Base-by-base conservation (phyloP, 192 early-diverging fungal species). In the Coemansia sp. region DNA sequence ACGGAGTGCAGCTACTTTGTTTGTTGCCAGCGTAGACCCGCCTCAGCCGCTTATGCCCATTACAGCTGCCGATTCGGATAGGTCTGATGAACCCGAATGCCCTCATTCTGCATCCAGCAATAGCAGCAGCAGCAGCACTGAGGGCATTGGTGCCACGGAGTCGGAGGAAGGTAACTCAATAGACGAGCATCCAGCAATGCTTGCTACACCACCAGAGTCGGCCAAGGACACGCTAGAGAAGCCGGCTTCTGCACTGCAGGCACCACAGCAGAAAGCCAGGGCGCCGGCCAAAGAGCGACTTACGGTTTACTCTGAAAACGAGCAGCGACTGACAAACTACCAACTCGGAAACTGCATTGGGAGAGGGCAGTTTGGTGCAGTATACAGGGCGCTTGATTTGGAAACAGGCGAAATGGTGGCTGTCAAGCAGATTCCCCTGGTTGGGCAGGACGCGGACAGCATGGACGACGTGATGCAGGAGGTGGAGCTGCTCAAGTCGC, bases 271-370 rank as follows among this genome's bases (percentile, higher is more conserved):
- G 47, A 16, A 48, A 23, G 47, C n/a, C 17, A 66, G 45, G 21
- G 50, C 38, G 15, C 40, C 40, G 46, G 66, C 55, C 52, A 77
- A 76, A 39, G 77, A 82, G 73, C 50, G 76, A 20, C 50, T 81
- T 62, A 74, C 76, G 0, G 53, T 82, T 28, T 80, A 79, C 45
- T 70, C 66, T 20, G 60, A 58, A 17, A 64, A 44, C 31, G 58
- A 45, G 12, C 51, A 80, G 38, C 57, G 69, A 0, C 56, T 73
- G 44, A 61, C 71, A 34, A 66, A 64, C 56, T 76, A 88, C 74
- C 87, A 89, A 71, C 60, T 95, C 7, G 93, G 92, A n/a, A 88
- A 88, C 54, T 88, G 88, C 47, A 95, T 95, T 51, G 93, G 93
- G 5, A 82, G 84, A 36, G 93, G 93, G 9, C 90, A 95, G 54